These are phyloP conservation scores for Geotrichum candidum DNA, from an alignment of 1,139 yeast species.

Conservation along the genomic window DNA sequence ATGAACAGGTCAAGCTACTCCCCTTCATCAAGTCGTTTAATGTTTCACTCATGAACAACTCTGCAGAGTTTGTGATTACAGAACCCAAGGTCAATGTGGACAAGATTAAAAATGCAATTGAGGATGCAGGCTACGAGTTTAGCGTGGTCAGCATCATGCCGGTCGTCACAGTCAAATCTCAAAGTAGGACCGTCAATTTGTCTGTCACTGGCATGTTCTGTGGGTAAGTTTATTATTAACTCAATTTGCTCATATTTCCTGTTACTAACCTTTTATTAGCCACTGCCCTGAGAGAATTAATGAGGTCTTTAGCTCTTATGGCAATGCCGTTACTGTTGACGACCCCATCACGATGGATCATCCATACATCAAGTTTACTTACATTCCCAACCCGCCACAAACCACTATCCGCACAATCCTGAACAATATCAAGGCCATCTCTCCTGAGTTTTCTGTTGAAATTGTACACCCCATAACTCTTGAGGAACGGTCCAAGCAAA, in stretches of 20 bases:
- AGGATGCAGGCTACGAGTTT: conserved; percentile 63
- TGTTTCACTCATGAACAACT: conserved; percentile 53
- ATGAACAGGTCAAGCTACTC: conserved; percentile 44
- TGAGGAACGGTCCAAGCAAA: conserved; percentile 55
- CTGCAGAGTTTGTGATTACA: conserved; percentile 51
- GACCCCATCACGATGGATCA: conserved; percentile 50
- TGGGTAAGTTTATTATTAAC: conserved; percentile 27
- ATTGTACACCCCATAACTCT: conserved; percentile 53
- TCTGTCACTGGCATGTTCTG: conserved; percentile 67
- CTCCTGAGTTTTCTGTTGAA: conserved; percentile 46
- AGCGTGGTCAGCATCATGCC: conserved; percentile 30
- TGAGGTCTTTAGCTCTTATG: conserved; percentile 46
- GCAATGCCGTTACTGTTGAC: conserved; percentile 50
- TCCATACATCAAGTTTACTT: conserved; percentile 59
- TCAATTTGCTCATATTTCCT: background rate
- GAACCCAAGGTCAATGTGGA: conserved; percentile 32
- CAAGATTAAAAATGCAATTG: conserved; percentile 46
- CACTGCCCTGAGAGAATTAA: conserved; percentile 60
- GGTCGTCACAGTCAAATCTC: conserved; percentile 19
- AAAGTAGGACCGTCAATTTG: conserved; percentile 51
- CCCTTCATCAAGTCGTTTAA: conserved; percentile 51
- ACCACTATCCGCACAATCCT: conserved; percentile 50
- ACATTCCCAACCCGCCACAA: conserved; percentile 50
- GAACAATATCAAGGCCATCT: conserved; percentile 43
- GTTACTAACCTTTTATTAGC: conserved; percentile 21